Evolutionary conservation across 768 basidiomycete species (phyloP).

Genomic region (Boletus rufocinnamomeus): DNA sequence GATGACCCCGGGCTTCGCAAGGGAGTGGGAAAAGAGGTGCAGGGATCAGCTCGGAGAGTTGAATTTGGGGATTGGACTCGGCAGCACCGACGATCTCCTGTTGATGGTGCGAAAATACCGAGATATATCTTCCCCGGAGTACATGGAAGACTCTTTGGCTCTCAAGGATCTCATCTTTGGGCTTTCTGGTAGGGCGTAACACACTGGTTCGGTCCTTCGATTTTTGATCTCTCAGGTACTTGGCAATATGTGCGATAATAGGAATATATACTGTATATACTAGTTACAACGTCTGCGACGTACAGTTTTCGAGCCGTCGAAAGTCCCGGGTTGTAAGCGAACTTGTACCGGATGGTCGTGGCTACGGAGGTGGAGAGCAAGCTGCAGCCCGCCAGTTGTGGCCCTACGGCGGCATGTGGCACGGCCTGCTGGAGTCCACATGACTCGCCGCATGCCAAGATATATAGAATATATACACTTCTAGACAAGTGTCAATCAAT

Average conservation of each 20-base stretch:
- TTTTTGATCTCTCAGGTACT: neutral
- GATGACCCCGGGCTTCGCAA: conserved; percentile 20
- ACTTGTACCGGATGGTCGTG: neutral
- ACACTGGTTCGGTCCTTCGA: neutral
- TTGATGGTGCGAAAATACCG: conserved; percentile 21
- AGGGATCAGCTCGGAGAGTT: conserved; percentile 17
- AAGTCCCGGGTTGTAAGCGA: neutral
- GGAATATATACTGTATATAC: neutral
- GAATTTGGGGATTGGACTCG: conserved; percentile 8
- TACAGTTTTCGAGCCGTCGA: neutral
- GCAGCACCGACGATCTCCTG: conserved; percentile 1
- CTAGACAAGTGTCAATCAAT: neutral
- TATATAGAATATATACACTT: neutral
- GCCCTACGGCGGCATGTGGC: neutral
- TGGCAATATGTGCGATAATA: neutral
- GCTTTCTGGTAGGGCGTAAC: conserved; percentile 11
- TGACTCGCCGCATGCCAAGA: conserved; percentile 3
- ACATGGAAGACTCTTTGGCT: conserved; percentile 18
- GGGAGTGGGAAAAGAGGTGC: conserved; percentile 24
- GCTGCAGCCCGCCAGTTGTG: neutral
- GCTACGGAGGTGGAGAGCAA: neutral
- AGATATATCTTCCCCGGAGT: conserved; percentile 20
- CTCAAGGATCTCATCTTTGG: conserved; percentile 22
- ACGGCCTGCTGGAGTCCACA: too few species aligned
- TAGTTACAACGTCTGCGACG: neutral